phyloP scores from a whole-genome alignment of 2,329 filamentous ascomycete species.

The Rhexocercosporidium sp. region DNA sequence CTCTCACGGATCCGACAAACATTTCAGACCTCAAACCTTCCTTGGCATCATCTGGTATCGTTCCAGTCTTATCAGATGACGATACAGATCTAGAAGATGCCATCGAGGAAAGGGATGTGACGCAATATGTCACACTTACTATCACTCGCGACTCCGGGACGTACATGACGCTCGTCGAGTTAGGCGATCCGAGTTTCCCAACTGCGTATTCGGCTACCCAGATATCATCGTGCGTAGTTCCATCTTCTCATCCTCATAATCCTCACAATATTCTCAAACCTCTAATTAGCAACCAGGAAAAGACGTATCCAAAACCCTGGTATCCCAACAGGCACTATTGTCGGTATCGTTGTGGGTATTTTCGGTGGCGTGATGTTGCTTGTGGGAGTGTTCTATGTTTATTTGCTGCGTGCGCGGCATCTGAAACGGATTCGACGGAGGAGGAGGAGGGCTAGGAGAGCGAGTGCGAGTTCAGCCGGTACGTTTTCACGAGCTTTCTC shows the following conservation, averaged over 20 bases:
- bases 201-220: neutral
- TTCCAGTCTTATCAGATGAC: neutral
- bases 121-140: slow-evolving; percentile 3
- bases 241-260: neutral
- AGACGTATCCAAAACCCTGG: slow-evolving; percentile 5
- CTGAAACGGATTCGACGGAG: slow-evolving; percentile 9
- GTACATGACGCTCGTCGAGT: neutral
- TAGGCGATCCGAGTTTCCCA: neutral
- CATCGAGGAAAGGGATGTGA: neutral
- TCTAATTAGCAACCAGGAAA: neutral
- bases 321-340: slow-evolving; percentile 24
- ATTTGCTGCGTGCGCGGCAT: slow-evolving; percentile 25
- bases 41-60: neutral
- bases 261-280: neutral
- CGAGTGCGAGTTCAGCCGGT: neutral
- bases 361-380: slow-evolving; percentile 19
- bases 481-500: too few species aligned
- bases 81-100: neutral
- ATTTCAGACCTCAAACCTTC: neutral
- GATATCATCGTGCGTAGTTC: neutral
- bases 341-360: slow-evolving; percentile 31
- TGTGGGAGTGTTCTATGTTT: slow-evolving; percentile 30
- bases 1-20: neutral
- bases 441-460: slow-evolving; percentile 7
- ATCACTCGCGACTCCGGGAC: neutral